phyloP scores from a whole-genome alignment of 2,329 filamentous ascomycete species.

The Aureobasidium sp. region DNA sequence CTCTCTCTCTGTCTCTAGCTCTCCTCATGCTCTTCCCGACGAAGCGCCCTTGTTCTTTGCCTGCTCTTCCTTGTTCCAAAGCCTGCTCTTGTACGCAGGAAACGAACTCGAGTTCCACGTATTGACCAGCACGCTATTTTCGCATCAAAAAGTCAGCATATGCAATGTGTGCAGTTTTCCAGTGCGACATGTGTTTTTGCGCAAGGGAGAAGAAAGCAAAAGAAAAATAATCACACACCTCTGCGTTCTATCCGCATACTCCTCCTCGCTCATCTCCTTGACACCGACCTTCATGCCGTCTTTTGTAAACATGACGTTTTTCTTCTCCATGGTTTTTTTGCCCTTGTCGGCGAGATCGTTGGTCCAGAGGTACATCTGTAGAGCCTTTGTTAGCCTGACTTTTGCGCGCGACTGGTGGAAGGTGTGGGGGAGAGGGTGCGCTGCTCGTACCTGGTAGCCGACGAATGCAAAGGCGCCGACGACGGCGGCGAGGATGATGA shows the following conservation, averaged over 20 bases:
- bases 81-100: slow-evolving; percentile 28
- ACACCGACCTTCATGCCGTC: slow-evolving; percentile 63
- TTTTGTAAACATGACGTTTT: slow-evolving; percentile 66
- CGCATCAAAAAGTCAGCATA: background rate
- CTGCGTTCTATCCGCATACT: slow-evolving; percentile 66
- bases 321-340: slow-evolving; percentile 61
- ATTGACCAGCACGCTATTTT: slow-evolving; percentile 35
- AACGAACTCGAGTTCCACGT: slow-evolving; percentile 38
- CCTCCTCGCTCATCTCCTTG: slow-evolving; percentile 58
- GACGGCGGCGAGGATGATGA: slow-evolving; percentile 54
- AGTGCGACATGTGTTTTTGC: too few relatives aligned
- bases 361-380: slow-evolving; percentile 55
- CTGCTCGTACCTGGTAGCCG: slow-evolving; percentile 59
- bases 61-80: slow-evolving; percentile 21
- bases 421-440: too few relatives aligned
- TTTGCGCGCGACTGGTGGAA: too few relatives aligned
- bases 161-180: too few relatives aligned
- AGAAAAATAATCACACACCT: slow-evolving; percentile 27
- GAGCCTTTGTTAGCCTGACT: background rate
- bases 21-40: background rate
- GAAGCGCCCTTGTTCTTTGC: slow-evolving; percentile 9
- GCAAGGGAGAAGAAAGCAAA: background rate
- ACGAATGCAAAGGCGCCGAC: slow-evolving; percentile 53
- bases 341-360: slow-evolving; percentile 58
- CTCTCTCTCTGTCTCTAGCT: background rate